Base-by-base conservation (phyloP, 192 early-diverging fungal species). In the Umbelopsis sp. region DNA sequence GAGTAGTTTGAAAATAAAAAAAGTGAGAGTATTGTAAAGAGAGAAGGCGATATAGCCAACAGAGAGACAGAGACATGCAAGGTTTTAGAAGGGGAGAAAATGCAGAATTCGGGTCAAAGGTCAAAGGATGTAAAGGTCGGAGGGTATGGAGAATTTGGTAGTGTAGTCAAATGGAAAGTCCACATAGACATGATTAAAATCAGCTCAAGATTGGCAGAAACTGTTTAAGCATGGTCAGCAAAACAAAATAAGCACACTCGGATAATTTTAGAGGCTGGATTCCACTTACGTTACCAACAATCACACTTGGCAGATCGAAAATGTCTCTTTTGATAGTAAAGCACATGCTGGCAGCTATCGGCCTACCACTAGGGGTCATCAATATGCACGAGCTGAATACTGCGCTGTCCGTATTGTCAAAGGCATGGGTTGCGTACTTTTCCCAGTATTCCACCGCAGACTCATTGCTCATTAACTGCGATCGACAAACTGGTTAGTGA, bases 311-410 rank as follows among this genome's bases (percentile, higher is more conserved):
- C 22, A 98, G 90, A 76, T 96, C 96, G 89, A 98, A 98, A 64
- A 97, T 93, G 76, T 97, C 96, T 25, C 95, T 80, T 78, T 96
- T 97, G 84, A 98, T 97, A 4, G 96, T 97, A 78, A 98, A 97
- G 65, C 94, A 96, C 68, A 98, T 94, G 2, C 94, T 91, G 72
- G 95, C 96, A 2, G 93, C 91, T n/a, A 98, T 92, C 12, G 85
- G 76, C 15, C 82, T 70, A 46, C 90, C 86, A 27, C 84, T 77
- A 0, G 94, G 92, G n/a, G 88, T 85, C 37, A 94, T 76, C 69
- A 98, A 71, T 46, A 91, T 89, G 84, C 94, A 93, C n/a, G 91
- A 92, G 21, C 92, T 88, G 89, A 97, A 93, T 49, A 95, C 91
- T 5, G 90, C 86, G 67, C 93, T 90, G 69, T 96, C 91, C 20